These are phyloP conservation scores for Pachysandra terminalis DNA, from an alignment of 164 flowering plant species.

Conservation along the genomic window DNA sequence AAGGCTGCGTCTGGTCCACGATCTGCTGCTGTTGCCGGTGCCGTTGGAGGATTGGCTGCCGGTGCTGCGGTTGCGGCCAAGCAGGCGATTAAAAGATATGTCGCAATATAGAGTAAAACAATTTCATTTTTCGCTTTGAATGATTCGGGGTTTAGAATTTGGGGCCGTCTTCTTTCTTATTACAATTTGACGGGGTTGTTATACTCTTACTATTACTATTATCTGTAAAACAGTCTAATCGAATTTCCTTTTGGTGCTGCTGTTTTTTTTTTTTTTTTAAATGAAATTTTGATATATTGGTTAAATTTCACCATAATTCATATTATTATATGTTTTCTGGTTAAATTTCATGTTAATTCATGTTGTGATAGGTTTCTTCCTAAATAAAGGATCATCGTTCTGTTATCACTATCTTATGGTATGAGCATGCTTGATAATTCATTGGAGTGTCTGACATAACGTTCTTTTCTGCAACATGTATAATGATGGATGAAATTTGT, in stretches of 20 bases:
- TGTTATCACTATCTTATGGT: too few relatives aligned
- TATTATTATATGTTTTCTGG: too few relatives aligned
- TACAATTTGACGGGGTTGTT: neutral
- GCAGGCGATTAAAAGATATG: constrained; percentile 65
- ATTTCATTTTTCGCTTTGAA: neutral
- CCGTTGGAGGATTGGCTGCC: constrained; percentile 65
- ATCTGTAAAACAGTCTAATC: constrained; percentile 8
- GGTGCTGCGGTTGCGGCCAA: constrained; percentile 59
- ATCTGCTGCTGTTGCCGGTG: constrained; percentile 79
- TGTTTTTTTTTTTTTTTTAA: neutral
- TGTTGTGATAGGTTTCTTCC: too few relatives aligned
- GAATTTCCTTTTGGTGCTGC: constrained; percentile 10
- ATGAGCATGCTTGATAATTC: too few relatives aligned
- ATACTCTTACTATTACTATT: neutral
- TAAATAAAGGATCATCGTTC: too few relatives aligned
- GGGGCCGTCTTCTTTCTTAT: neutral
- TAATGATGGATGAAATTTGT: neutral
- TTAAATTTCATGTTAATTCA: too few relatives aligned
- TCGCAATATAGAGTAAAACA: constrained; percentile 36
- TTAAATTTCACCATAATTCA: neutral
- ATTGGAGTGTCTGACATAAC: too few relatives aligned
- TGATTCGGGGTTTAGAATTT: neutral
- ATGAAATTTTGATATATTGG: constrained; percentile 1
- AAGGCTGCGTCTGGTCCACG: constrained; percentile 63
- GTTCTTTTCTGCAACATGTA: neutral